These are phyloP conservation scores for Penicillium sp. DNA, from an alignment of 2,329 filamentous ascomycete genomes.

Conservation along the genomic window DNA sequence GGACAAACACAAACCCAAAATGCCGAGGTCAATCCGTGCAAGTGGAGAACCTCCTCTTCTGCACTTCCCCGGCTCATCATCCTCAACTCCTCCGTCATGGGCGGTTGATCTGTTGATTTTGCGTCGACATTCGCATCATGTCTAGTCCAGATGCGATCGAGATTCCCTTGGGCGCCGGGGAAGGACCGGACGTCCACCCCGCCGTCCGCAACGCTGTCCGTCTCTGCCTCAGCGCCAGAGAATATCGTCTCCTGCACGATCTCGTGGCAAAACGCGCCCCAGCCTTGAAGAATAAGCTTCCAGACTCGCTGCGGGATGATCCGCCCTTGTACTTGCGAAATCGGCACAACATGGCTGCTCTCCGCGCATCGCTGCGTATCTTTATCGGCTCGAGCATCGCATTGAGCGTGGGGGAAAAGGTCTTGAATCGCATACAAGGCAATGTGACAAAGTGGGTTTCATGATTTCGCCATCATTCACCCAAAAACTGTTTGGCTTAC, in stretches of 20 bases:
- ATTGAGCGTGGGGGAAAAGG: slow-evolving; percentile 57
- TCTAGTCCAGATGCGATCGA: slow-evolving; percentile 17
- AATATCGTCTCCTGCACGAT: slow-evolving; percentile 79
- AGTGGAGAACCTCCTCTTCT: slow-evolving; percentile 6
- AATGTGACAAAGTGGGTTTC: slow-evolving; percentile 20
- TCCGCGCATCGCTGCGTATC: slow-evolving; percentile 65
- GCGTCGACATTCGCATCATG: slow-evolving; percentile 21
- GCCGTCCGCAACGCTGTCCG: slow-evolving; percentile 78
- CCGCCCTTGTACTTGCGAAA: slow-evolving; percentile 49
- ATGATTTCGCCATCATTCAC: not conserved
- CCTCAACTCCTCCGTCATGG: slow-evolving; percentile 4
- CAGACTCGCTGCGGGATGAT: slow-evolving; percentile 48
- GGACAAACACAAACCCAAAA: not conserved
- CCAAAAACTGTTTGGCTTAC: not conserved
- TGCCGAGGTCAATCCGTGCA: slow-evolving; percentile 8
- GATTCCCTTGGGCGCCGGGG: slow-evolving; percentile 3
- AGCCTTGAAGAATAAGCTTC: slow-evolving; percentile 51
- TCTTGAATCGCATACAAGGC: slow-evolving; percentile 33
- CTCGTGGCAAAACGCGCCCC: slow-evolving; percentile 70
- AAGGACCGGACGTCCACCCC: slow-evolving; percentile 50
- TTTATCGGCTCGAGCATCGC: slow-evolving; percentile 60
- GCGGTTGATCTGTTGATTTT: too few species aligned
- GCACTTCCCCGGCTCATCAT: slow-evolving; percentile 1
- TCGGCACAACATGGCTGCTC: slow-evolving; percentile 63
- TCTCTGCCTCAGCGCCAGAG: slow-evolving; percentile 74